Evolutionary conservation across 1,139 yeast species (phyloP).

Genomic region (Hyphopichia buzzinii): DNA sequence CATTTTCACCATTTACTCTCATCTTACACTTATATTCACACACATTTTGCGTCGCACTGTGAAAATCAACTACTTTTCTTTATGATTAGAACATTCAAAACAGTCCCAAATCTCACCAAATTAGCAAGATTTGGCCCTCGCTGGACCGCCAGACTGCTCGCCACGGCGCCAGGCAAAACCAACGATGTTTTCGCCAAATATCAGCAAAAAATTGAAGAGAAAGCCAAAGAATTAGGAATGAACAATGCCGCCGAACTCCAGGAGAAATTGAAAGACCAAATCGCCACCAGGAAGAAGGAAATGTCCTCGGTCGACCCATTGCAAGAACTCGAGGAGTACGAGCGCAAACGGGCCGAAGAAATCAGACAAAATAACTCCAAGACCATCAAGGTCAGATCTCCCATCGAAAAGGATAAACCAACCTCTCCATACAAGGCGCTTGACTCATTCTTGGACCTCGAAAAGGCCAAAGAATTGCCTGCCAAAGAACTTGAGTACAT

Average conservation of each 20-base stretch:
- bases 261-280: conserved; percentile 58
- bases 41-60: too few species aligned
- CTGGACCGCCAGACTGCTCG: neutral
- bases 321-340: conserved; percentile 60
- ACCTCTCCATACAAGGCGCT: conserved; percentile 67
- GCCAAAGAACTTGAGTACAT: conserved; percentile 69
- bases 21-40: too few species aligned
- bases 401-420: conserved; percentile 46
- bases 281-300: conserved; percentile 54
- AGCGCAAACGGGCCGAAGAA: conserved; percentile 35
- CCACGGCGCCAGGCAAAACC: conserved; percentile 3
- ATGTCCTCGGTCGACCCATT: conserved; percentile 68
- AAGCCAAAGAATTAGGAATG: conserved; percentile 37
- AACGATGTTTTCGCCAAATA: conserved; percentile 20
- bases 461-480: conserved; percentile 57
- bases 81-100: too few species aligned
- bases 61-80: too few species aligned
- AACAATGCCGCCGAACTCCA: conserved; percentile 60
- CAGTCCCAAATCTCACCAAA: too few species aligned
- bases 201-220: conserved; percentile 31
- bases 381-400: conserved; percentile 58
- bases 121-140: too few species aligned
- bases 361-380: conserved; percentile 51
- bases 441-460: conserved; percentile 66
- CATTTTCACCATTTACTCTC: too few species aligned